phyloP scores from a whole-genome alignment of 495 filamentous ascomycete genomes.

The Elaphomyces granulatus region DNA sequence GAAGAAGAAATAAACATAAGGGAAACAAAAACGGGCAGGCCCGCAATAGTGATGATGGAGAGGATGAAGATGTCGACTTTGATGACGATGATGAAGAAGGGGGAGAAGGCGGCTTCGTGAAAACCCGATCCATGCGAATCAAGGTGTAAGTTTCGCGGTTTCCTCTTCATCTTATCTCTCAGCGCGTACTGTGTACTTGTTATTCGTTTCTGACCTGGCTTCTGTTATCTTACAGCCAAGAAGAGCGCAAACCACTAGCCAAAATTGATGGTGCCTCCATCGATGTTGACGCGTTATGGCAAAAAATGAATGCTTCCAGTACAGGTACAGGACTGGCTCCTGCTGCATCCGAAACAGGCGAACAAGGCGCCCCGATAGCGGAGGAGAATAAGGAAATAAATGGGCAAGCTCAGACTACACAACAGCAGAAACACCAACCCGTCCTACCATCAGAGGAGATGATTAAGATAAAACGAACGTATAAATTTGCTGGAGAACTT shows the following conservation, averaged over 20 bases:
- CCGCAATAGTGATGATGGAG: conserved; percentile 32
- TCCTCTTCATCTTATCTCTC: conserved; percentile 1
- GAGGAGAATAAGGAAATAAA: conserved; percentile 13
- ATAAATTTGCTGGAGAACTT: conserved; percentile 80
- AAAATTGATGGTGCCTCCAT: conserved; percentile 57
- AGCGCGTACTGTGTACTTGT: too few species aligned
- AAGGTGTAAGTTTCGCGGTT: conserved; percentile 29
- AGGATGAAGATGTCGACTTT: conserved; percentile 40
- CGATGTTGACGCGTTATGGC: conserved; percentile 85
- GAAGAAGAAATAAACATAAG: conserved; percentile 24
- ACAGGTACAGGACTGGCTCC: conserved; percentile 9
- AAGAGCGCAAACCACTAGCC: conserved; percentile 47
- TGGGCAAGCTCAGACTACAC: conserved; percentile 6
- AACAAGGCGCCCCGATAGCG: conserved; percentile 6
- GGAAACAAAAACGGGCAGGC: conserved; percentile 21
- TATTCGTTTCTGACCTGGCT: conserved; percentile 7
- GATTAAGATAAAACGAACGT: conserved; percentile 76
- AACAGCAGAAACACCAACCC: conserved; percentile 4
- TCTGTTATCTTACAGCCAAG: conserved; percentile 32
- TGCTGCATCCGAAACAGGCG: conserved; percentile 1
- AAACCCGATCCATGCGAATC: conserved; percentile 60
- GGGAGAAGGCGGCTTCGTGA: conserved; percentile 67
- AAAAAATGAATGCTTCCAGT: conserved; percentile 49
- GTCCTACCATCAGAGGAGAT: conserved; percentile 30
- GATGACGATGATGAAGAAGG: conserved; percentile 43